Evolutionary conservation across 1,139 yeast genomes (phyloP), one percentile per base, ranked within the genome.

Genomic region (Geotrichum reessii): DNA sequence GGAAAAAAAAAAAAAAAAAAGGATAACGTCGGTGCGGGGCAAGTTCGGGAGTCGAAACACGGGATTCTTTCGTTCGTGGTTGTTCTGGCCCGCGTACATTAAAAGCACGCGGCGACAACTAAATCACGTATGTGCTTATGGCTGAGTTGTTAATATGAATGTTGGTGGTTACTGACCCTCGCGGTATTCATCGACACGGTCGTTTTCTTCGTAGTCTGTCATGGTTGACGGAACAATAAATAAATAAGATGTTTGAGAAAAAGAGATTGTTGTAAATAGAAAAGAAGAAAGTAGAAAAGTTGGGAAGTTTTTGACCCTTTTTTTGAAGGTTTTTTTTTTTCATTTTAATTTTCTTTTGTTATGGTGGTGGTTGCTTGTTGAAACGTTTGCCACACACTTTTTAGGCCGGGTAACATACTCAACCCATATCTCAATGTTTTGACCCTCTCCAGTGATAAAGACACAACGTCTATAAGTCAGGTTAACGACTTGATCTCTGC

Each of bases 191-290:
- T 57, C 62, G 42, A 51, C 55, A 47, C 62, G 49, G 53, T 57
- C 62, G 49, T 53, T 52, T 46, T 57, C 60, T 53, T 55, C 60
- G 60, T 57, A 60, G 51, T 60, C 62, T 25, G 62, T 48, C 62
- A 60, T 60, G 14, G 19, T n/a, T 22, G 48, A 12, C 31, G 50
- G 31, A 31, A 52, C 27, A 27, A 19, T 47, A 17, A 22, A 47
- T 17, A 28, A 33, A 19, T 42, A 19, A 19, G 52, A n/a, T 49
- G 52, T 12, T 9, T 22, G 40, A 22, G 17, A 37, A 21, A n/a
- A 11, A 31, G 25, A 31, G 25, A 31, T 25, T 25, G 42, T 37
- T 37, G 42, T n/a, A 37, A n/a, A 14, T 14, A 19, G 17, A 37
- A 14, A 6, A 14, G 6, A 14, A 14, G 17, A 37, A 6, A 19